Base-by-base conservation (phyloP, 192 early-diverging fungal species). In the Fimicolochytrium jonesii region DNA sequence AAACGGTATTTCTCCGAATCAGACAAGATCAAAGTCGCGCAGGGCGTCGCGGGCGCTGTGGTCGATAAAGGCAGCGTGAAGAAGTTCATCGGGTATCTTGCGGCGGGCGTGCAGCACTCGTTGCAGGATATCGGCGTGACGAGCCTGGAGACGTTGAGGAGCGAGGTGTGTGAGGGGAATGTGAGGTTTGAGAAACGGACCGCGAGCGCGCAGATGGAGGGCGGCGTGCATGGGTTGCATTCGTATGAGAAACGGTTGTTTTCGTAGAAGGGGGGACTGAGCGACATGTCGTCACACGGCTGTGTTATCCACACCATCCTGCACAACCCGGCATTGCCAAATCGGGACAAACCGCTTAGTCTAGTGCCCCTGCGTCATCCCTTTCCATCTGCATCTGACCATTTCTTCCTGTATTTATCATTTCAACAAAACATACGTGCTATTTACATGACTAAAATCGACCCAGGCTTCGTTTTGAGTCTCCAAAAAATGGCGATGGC, bases 11-110 rank as follows among this genome's bases (percentile, higher is more conserved):
- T 92, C 72, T 90, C 88, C 41, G 96, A 98, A 75, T 87, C 85
- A n/a, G 96, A 96, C 83, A 83, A 80, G 58, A 88, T 98, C 77
- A 98, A 98, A 82, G 96, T 98, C 25, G 96, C 96, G 5, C 96
- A 98, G 81, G 96, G 96, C 68, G 96, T 98, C 11, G 85, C 92
- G 28, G 96, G 96, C 22, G 87, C 90, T 11, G 96, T 98, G n/a
- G 81, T 98, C 35, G 96, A 98, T 74, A 95, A 95, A 85, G 96
- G 96, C 30, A 89, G 84, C 32, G 89, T 95, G 58, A 89, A 92
- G 80, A 92, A 90, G 77, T 98, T 94, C 64, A 67, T 95, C 13
- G 87, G 87, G 10, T 98, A 98, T 73, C 74, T 98, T 29, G 84
- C 85, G 44, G 88, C 92, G 35, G 96, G 96, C 59, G 83, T 98